Evolutionary conservation across 73 alveolate species (phyloP), one percentile per base, ranked within the genome.

Genomic region (Effrenium voratum): DNA sequence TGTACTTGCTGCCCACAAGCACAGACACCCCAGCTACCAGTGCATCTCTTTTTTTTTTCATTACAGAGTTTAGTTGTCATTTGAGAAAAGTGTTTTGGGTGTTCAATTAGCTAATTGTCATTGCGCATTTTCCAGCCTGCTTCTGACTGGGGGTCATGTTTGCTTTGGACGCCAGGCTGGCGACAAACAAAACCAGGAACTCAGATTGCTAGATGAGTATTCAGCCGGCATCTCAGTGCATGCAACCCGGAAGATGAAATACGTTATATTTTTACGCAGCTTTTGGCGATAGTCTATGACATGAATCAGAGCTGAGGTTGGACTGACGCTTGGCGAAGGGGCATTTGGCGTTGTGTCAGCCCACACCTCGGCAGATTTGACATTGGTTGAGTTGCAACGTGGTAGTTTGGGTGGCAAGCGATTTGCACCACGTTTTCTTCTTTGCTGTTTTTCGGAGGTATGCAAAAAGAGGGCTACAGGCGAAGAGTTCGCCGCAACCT

Each of bases 301-400:
- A 44, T 8, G 26, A 10, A 46, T 3, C 84, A 22, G 50, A 6
- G 28, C 3, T 5, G 26, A 87, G 95, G 95, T 87, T 44, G 95
- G 95, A 2, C 82, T 87, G 36, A 87, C 95, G 32, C 63, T 87
- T 38, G 95, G 95, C 49, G 95, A 87, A 68, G 95, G 95, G 66
- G 95, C 95, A 38, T 87, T 87, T 36, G 95, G 95, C 5, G 95
- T 87, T 49, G 95, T 87, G 72, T 87, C 95, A 43, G 95, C 50
- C 16, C 75, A 60, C 34, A 10, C 75, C 4, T 32, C 40, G 8
- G 16, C 30, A 6, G 30, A 60, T 10, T 60, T 24, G 75, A 24
- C 38, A 60, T 32, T 22, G 8, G 16, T 3, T 60, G 82, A 46
- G 82, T 32, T 3, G 83, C 36, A 5, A 5, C 34, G 4, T 32